These are phyloP conservation scores for Phytophthora chlamydospora DNA, from an alignment of 352 stramenopile genomes.

Conservation along the genomic window DNA sequence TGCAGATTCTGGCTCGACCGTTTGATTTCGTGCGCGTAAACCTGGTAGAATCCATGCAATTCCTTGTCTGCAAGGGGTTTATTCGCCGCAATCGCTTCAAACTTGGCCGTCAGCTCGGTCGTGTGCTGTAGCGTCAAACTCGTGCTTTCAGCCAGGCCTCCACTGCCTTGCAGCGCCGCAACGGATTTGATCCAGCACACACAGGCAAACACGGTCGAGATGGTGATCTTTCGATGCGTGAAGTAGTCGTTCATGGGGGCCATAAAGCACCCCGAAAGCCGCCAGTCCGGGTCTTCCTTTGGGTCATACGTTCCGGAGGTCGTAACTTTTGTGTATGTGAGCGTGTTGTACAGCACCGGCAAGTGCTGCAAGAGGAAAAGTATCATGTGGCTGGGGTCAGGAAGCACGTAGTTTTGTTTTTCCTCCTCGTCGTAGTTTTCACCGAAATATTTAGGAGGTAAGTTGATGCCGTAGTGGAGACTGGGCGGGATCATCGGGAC, in stretches of 20 bases:
- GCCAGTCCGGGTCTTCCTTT: neutral
- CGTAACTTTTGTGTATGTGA: constrained; percentile 1
- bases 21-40: no score
- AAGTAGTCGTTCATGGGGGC: no score
- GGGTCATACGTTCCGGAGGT: neutral
- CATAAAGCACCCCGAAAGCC: constrained; percentile 5
- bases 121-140: no score
- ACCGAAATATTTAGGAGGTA: constrained; percentile 20
- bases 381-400: constrained; percentile 15
- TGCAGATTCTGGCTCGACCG: neutral
- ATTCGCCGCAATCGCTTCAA: no score
- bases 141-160: no score
- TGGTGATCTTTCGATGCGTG: no score
- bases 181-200: no score
- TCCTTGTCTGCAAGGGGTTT: no score
- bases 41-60: no score
- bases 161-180: no score
- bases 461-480: neutral
- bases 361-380: constrained; percentile 29
- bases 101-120: no score
- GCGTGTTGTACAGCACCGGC: constrained; percentile 27
- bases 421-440: constrained; percentile 24
- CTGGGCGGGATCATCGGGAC: constrained; percentile 9
- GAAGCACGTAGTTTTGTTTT: constrained; percentile 19
- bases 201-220: no score